Conservation (phyloP, 495 filamentous ascomycete genomes). For the Neurospora tetraspora region DNA sequence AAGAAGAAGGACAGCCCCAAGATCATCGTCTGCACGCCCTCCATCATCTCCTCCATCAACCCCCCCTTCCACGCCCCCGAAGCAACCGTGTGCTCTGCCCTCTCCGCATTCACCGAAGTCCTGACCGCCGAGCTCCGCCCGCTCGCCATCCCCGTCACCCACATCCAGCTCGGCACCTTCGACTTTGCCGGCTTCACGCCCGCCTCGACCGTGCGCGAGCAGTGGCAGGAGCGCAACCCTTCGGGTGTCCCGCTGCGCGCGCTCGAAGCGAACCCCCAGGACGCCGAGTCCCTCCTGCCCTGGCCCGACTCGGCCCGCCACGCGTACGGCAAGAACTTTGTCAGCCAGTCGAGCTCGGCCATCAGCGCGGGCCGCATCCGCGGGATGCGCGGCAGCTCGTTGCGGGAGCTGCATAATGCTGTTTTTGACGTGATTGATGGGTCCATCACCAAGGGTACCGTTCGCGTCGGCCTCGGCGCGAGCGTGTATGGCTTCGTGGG, state of each 20-base stretch:
- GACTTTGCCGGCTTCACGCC: constrained; percentile 47
- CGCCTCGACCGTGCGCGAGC: constrained; percentile 24
- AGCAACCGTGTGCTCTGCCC: constrained; percentile 62
- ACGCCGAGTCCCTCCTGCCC: constrained; percentile 46
- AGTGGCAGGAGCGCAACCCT: constrained; percentile 25
- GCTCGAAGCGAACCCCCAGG: constrained; percentile 18
- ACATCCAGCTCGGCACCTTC: constrained; percentile 80
- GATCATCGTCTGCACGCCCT: constrained; percentile 74
- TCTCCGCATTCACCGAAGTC: constrained; percentile 68
- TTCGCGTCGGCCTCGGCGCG: constrained; percentile 74
- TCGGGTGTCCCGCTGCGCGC: constrained; percentile 15
- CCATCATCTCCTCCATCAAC: constrained; percentile 70
- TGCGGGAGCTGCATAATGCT: constrained; percentile 69
- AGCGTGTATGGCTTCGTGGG: constrained; percentile 79
- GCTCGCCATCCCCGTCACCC: constrained; percentile 64
- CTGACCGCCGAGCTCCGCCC: constrained; percentile 66
- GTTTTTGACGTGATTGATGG: constrained; percentile 74
- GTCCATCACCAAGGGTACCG: constrained; percentile 36
- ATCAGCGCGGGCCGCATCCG: constrained; percentile 34
- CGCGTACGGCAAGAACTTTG: constrained; percentile 48
- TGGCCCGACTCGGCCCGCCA: constrained; percentile 51
- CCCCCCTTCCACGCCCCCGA: constrained; percentile 81
- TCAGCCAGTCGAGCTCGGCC: constrained; percentile 36
- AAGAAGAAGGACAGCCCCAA: constrained; percentile 30
- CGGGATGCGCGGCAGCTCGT: constrained; percentile 50